Percentiles rank a stretch among this genome's conserved stretches.
These are phyloP conservation scores for Penicillium sp. DNA, from an alignment of 2,329 filamentous ascomycete genomes.

Conservation along the genomic window DNA sequence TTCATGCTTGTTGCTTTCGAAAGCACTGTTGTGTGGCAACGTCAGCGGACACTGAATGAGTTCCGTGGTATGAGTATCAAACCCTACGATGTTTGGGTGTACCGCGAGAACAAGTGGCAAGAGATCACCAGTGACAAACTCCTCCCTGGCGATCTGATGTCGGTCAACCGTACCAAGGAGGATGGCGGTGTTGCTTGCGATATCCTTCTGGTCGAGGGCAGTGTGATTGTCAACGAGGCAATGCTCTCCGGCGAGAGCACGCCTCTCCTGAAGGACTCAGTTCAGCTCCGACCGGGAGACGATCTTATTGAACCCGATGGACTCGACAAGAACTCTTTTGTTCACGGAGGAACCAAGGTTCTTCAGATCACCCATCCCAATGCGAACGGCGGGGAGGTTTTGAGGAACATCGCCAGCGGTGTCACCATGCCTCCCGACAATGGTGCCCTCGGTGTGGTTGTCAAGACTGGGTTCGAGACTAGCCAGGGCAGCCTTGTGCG, in stretches of 20 bases:
- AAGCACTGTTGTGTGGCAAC: constrained; percentile 98
- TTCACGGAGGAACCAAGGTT: constrained; percentile 97
- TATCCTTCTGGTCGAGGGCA: constrained; percentile 91
- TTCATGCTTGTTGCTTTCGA: constrained; percentile 98
- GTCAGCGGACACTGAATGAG: constrained; percentile 90
- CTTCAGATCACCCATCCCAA: constrained; percentile 90
- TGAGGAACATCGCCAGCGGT: constrained; percentile 68
- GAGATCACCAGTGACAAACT: constrained; percentile 88
- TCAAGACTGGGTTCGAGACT: constrained; percentile 98
- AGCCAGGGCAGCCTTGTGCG: constrained; percentile 96
- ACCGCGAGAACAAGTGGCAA: constrained; percentile 80
- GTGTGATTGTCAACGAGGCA: constrained; percentile 96
- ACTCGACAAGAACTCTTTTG: constrained; percentile 92
- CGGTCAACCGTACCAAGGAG: constrained; percentile 89
- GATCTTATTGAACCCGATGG: constrained; percentile 80
- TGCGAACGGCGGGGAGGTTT: constrained; percentile 61
- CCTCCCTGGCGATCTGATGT: constrained; percentile 88
- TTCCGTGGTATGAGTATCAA: constrained; percentile 99
- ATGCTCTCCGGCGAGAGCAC: constrained; percentile 99
- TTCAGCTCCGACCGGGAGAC: constrained; percentile 82
- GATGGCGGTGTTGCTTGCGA: constrained; percentile 96
- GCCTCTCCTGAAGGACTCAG: constrained; percentile 90
- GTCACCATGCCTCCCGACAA: constrained; percentile 85
- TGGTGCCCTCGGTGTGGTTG: constrained; percentile 87
- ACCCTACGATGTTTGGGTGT: constrained; percentile 92